Conservation (phyloP, 225 moss, liverwort and hornwort genomes). For the Pseudoscleropodium purum region DNA sequence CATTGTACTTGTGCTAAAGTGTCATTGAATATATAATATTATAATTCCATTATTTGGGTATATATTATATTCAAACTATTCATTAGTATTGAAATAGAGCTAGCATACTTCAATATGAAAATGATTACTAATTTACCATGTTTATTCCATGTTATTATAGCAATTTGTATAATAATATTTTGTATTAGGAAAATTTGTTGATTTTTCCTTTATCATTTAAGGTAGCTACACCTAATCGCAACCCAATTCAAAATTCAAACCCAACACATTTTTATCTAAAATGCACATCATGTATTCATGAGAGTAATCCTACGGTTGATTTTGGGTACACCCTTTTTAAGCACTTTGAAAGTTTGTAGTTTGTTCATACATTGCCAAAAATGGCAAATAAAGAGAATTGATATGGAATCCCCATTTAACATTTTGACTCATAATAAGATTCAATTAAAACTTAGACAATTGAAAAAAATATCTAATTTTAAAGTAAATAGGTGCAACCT, state of each 20-base stretch:
- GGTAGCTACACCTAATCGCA: not conserved
- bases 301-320: accelerated
- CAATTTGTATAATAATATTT: not conserved
- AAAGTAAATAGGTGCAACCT: not conserved
- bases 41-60: not conserved
- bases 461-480: accelerated
- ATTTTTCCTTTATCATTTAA: not conserved
- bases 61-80: not conserved
- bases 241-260: not conserved
- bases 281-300: not conserved
- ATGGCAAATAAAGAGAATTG: not conserved
- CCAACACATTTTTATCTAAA: not conserved
- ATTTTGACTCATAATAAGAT: not conserved
- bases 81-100: not conserved
- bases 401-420: not conserved
- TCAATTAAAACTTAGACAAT: not conserved
- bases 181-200: not conserved
- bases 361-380: not conserved
- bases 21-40: not conserved
- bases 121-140: not conserved
- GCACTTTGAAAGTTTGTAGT: not conserved
- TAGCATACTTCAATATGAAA: not conserved
- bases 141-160: not conserved
- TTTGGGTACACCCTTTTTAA: not conserved
- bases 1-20: not conserved